Evolutionary conservation across 352 stramenopile species (phyloP), one percentile per base, ranked within the genome.

Genomic region (Pythium aristosporum): DNA sequence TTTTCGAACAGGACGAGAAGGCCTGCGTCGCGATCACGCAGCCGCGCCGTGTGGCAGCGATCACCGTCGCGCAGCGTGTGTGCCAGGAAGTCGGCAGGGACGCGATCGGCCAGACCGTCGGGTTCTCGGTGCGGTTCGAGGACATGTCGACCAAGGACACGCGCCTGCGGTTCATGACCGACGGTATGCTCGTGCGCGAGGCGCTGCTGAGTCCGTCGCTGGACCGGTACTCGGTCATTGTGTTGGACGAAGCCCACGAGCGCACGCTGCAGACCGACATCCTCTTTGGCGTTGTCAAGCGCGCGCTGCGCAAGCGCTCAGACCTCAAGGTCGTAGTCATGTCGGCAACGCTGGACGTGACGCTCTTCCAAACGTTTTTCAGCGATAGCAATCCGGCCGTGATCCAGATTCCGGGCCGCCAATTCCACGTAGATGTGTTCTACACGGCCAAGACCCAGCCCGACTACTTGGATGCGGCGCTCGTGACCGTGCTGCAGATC

Each of bases 261-360:
- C 81, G 83, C 21, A 97, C 93, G 67, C 58, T 94, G 49, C 76
- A 96, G 74, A 96, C 86, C n/a, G 87, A 96, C 67, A 97, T 98
- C 58, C 70, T 98, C 39, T 92, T 92, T 64, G 76, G 83, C 8
- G 92, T 98, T 65, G 80, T 94, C 49, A 92, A 94, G 75, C 82
- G 78, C 18, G 90, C 89, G 21, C 74, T 95, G 71, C 69, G 86
- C 42, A 88, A 85, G 63, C 82, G 88, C 37, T 85, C 77, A 42
- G 79, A 95, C 58, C 76, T 99, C n/a, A 94, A 92, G 61, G 86
- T 99, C 12, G 87, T 99, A 28, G 93, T 99, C 61, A 99, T 99
- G 96, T 99, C 93, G n/a, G 98, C 97, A 43, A 99, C 97, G 36
- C 76, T 99, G 25, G 92, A 99, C 64, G 88, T 98, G 30, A 72